These are phyloP conservation scores for Yamadazyma mexicana DNA, from an alignment of 1,139 yeast species.

Conservation along the genomic window DNA sequence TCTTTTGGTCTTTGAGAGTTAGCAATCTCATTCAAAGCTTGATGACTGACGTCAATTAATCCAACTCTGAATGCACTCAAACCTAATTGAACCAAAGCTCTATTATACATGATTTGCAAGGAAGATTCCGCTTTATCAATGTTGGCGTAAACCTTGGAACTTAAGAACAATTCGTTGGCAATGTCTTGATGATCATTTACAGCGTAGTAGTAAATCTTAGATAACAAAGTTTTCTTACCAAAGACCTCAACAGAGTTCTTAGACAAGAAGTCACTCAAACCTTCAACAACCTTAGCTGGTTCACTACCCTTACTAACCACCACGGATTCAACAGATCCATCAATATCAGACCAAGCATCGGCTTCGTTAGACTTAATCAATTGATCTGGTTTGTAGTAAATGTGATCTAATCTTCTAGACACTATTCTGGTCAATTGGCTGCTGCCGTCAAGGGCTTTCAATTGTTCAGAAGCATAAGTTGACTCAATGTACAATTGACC, in stretches of 20 bases:
- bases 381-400: slow-evolving; percentile 86
- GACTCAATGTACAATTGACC: slow-evolving; percentile 83
- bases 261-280: slow-evolving; percentile 64
- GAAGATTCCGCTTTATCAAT: slow-evolving; percentile 84
- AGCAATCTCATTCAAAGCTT: slow-evolving; percentile 83
- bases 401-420: slow-evolving; percentile 84
- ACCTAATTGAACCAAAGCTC: slow-evolving; percentile 95
- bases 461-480: slow-evolving; percentile 48
- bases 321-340: slow-evolving; percentile 25
- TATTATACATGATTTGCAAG: slow-evolving; percentile 88
- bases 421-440: slow-evolving; percentile 75
- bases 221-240: slow-evolving; percentile 81
- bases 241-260: slow-evolving; percentile 66
- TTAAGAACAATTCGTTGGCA: slow-evolving; percentile 86
- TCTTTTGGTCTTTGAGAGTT: slow-evolving; percentile 87
- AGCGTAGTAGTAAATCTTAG: slow-evolving; percentile 88
- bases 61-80: slow-evolving; percentile 94
- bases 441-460: slow-evolving; percentile 36
- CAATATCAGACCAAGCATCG: slow-evolving; percentile 63
- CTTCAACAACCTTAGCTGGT: slow-evolving; percentile 55
- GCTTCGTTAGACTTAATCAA: slow-evolving; percentile 70
- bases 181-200: slow-evolving; percentile 77
- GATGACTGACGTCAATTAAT: slow-evolving; percentile 82
- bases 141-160: slow-evolving; percentile 79
- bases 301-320: slow-evolving; percentile 33